phyloP scores from a whole-genome alignment of 331 rosid species.

The Phaseolus coccineus region DNA sequence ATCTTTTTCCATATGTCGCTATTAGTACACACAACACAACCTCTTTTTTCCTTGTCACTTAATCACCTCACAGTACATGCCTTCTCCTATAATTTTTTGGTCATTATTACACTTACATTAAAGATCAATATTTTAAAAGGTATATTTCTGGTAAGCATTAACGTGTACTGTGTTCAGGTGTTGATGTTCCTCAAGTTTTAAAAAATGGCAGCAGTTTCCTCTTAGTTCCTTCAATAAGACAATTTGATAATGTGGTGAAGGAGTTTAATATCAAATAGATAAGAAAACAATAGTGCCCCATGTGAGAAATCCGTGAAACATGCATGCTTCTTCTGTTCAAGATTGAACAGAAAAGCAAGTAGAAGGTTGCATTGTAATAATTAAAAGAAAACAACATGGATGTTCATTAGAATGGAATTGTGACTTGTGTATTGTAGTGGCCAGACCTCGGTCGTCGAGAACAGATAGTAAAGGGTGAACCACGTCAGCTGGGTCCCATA shows the following conservation, averaged over 20 bases:
- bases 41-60: background rate
- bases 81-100: background rate
- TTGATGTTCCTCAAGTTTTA: background rate
- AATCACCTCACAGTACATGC: background rate
- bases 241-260: background rate
- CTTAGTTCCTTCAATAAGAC: background rate
- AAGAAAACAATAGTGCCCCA: conserved; percentile 19
- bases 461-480: too few relatives aligned
- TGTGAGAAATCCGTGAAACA: conserved; percentile 36
- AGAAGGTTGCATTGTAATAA: background rate
- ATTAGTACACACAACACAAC: background rate
- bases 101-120: background rate
- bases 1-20: conserved; percentile 41
- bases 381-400: background rate
- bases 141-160: background rate
- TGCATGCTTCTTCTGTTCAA: background rate
- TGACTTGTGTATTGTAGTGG: too few relatives aligned
- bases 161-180: background rate
- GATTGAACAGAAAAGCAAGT: background rate
- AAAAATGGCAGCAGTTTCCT: background rate
- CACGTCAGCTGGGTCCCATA: too few relatives aligned
- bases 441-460: too few relatives aligned
- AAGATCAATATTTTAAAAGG: background rate
- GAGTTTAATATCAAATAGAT: background rate
- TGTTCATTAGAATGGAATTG: background rate